A percentile compares a stretch with the other conserved stretches of the same genome.
Conservation (phyloP, 495 filamentous ascomycete species). For the Diplogelasinospora grovesii region DNA sequence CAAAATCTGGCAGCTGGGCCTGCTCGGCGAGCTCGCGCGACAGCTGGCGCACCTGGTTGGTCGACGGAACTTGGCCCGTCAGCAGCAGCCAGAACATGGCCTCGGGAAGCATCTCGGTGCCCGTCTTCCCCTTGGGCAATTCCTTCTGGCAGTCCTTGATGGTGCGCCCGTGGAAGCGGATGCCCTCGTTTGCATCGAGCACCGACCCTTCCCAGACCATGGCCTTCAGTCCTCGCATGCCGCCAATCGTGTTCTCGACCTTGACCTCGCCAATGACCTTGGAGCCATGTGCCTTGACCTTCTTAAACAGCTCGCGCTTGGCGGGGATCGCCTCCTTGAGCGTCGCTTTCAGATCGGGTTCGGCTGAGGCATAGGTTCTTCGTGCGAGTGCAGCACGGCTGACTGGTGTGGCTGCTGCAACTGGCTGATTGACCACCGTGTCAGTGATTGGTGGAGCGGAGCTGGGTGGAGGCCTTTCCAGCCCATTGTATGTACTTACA, state of each 20-base stretch:
- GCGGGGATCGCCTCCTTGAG: constrained; percentile 78
- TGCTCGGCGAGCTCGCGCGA: constrained; percentile 84
- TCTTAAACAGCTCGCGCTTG: constrained; percentile 86
- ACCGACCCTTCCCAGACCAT: constrained; percentile 99
- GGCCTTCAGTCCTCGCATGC: constrained; percentile 94
- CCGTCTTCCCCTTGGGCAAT: constrained; percentile 85
- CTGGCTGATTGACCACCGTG: constrained; percentile 20
- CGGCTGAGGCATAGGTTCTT: constrained; percentile 61
- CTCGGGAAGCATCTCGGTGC: constrained; percentile 98
- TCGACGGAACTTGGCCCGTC: constrained; percentile 84
- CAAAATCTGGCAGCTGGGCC: constrained; percentile 72
- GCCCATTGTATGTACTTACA: too few relatives aligned
- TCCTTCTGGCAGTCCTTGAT: constrained; percentile 96
- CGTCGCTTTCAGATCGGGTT: constrained; percentile 81
- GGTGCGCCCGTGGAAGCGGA: constrained; percentile 94
- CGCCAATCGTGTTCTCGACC: constrained; percentile 88
- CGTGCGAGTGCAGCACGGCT: constrained; percentile 18
- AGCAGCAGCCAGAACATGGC: constrained; percentile 99
- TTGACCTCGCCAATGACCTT: constrained; percentile 87
- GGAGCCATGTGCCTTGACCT: constrained; percentile 78
- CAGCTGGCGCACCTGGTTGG: constrained; percentile 69
- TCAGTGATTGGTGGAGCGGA: neutral
- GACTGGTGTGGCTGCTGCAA: constrained; percentile 20
- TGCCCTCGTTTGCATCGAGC: constrained; percentile 92
- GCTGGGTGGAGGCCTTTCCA: too few relatives aligned